Evolutionary conservation across 768 basidiomycete species (phyloP).

Genomic region (Pleurotus pulmonarius): DNA sequence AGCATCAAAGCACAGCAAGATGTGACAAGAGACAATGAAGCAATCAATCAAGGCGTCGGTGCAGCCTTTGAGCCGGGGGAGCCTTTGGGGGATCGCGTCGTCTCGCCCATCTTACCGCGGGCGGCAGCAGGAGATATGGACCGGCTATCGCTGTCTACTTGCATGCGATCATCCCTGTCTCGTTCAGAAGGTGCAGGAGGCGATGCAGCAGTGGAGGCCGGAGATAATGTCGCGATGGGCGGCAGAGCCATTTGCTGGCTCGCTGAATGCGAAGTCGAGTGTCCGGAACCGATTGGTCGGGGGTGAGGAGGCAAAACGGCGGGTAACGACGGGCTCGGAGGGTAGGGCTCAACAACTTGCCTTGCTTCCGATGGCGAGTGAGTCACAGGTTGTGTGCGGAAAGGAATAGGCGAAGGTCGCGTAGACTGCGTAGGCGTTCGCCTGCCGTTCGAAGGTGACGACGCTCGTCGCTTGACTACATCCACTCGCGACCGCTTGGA

Average conservation of each 20-base stretch:
- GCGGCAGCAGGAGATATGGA: constrained; percentile 45
- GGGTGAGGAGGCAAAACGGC: constrained; percentile 72
- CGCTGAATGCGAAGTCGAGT: constrained; percentile 32
- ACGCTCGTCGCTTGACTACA: constrained; percentile 41
- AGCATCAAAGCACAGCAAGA: neutral
- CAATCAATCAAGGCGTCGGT: constrained; percentile 1
- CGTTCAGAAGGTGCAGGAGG: constrained; percentile 34
- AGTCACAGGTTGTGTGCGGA: constrained; percentile 66
- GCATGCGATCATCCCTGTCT: constrained; percentile 52
- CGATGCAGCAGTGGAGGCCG: constrained; percentile 53
- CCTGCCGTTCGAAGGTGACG: constrained; percentile 47
- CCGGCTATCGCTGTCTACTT: constrained; percentile 41
- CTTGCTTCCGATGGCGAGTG: constrained; percentile 64
- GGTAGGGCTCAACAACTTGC: constrained; percentile 41
- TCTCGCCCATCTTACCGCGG: constrained; percentile 8
- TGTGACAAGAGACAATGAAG: no score
- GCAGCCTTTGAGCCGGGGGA: constrained; percentile 1
- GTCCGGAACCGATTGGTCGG: constrained; percentile 59
- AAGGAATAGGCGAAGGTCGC: constrained; percentile 68
- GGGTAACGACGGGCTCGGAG: constrained; percentile 50
- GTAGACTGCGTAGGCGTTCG: constrained; percentile 57
- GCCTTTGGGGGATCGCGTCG: constrained; percentile 1
- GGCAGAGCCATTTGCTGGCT: constrained; percentile 53
- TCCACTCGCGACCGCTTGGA: constrained; percentile 67
- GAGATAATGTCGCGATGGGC: constrained; percentile 67